These are phyloP conservation scores for Pichia paraexigua DNA, from an alignment of 805 yeast genomes.

Conservation along the genomic window DNA sequence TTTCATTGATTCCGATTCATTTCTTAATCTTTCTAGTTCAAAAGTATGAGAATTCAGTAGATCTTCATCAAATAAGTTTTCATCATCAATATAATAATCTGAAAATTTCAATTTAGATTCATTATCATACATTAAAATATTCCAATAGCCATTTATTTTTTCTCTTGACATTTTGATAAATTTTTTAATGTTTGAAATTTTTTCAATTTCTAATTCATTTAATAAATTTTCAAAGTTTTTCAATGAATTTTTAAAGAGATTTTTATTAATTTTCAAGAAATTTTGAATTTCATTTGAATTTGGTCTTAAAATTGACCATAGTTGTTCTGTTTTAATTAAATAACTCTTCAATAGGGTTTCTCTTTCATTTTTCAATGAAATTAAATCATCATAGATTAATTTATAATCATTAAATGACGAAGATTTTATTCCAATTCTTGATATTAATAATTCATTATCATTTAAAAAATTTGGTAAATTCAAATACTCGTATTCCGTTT, in stretches of 20 bases:
- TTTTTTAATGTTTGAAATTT: constrained; percentile 56
- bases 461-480: constrained; percentile 2
- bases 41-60: constrained; percentile 55
- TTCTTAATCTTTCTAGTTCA: constrained; percentile 47
- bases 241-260: constrained; percentile 41
- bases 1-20: constrained; percentile 40
- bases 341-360: constrained; percentile 30
- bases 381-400: constrained; percentile 16
- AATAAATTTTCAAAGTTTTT: constrained; percentile 47
- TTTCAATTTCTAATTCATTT: constrained; percentile 47
- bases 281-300: constrained; percentile 21
- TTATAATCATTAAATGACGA: constrained; percentile 12
- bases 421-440: constrained; percentile 20
- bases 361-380: constrained; percentile 29
- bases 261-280: constrained; percentile 36
- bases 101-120: constrained; percentile 43
- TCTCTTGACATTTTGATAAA: constrained; percentile 57
- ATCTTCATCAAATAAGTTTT: constrained; percentile 42
- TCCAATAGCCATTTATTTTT: constrained; percentile 58
- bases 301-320: constrained; percentile 41
- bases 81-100: constrained; percentile 32
- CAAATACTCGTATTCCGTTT: constrained; percentile 5
- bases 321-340: constrained; percentile 27
- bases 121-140: constrained; percentile 47
- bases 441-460: constrained; percentile 14